These are phyloP conservation scores for Fraxinus baroniana DNA, from an alignment of 305 asterid genomes.

Conservation along the genomic window DNA sequence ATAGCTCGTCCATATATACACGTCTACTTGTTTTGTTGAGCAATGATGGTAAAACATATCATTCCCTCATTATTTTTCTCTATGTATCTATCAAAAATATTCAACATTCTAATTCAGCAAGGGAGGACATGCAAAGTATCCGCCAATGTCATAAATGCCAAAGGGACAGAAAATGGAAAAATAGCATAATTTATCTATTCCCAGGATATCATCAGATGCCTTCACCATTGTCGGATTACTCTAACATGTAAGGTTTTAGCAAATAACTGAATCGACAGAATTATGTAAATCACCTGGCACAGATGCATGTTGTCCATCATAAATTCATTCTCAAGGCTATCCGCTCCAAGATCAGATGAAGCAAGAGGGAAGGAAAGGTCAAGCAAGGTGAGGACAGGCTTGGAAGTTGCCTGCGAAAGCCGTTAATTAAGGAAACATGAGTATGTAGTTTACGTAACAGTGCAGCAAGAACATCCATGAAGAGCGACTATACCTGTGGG, in stretches of 20 bases:
- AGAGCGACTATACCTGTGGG: slow-evolving; percentile 66
- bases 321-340: slow-evolving; percentile 87
- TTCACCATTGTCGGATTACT: slow-evolving; percentile 2
- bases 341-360: slow-evolving; percentile 95
- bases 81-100: not conserved
- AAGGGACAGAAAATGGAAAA: not conserved
- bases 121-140: not conserved
- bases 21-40: not conserved
- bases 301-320: slow-evolving; percentile 77
- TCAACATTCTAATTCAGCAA: slow-evolving; percentile 16
- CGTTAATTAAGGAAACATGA: slow-evolving; percentile 16
- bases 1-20: not conserved
- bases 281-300: slow-evolving; percentile 46
- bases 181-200: slow-evolving; percentile 7
- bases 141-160: not conserved
- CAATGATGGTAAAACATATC: not conserved
- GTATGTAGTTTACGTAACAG: slow-evolving; percentile 18
- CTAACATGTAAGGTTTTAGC: not conserved
- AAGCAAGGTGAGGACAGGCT: slow-evolving; percentile 78
- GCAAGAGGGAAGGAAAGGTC: slow-evolving; percentile 94
- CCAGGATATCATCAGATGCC: not conserved
- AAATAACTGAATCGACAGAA: slow-evolving; percentile 20
- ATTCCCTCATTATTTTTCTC: not conserved
- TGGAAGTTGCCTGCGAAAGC: slow-evolving; percentile 67
- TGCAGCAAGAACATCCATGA: slow-evolving; percentile 14